phyloP scores from a whole-genome alignment of 495 filamentous ascomycete species.

The Aspergillus conjunctus region DNA sequence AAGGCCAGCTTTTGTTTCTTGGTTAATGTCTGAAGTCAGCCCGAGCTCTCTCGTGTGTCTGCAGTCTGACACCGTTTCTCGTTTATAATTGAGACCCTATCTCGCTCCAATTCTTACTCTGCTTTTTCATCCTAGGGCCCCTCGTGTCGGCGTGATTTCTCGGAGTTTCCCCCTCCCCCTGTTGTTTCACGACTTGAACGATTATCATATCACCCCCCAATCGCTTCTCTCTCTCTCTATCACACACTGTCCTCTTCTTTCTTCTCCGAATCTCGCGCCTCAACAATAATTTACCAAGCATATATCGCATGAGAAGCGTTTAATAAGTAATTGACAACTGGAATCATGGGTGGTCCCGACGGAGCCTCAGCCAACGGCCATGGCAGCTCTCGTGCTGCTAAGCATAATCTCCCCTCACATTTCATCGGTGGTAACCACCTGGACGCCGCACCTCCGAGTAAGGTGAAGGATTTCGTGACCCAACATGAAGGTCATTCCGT shows the following conservation, averaged over 20 bases:
- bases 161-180: constrained; percentile 11
- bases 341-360: constrained; percentile 46
- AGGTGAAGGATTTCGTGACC: constrained; percentile 93
- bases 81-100: constrained; percentile 8
- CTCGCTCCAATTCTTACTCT: constrained; percentile 4
- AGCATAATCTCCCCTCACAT: constrained; percentile 80
- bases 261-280: constrained; percentile 11
- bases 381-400: constrained; percentile 66
- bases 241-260: constrained; percentile 4
- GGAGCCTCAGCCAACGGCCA: constrained; percentile 52
- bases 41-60: constrained; percentile 2
- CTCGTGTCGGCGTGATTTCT: constrained; percentile 14
- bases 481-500: constrained; percentile 91
- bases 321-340: constrained; percentile 29
- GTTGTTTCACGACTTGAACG: constrained; percentile 20
- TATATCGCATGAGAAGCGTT: constrained; percentile 30
- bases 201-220: constrained; percentile 7
- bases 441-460: constrained; percentile 71
- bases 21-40: constrained; percentile 6
- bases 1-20: background rate
- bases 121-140: constrained; percentile 4
- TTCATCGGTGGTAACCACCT: constrained; percentile 95
- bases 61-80: background rate
- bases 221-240: constrained; percentile 20
- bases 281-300: constrained; percentile 6